These are phyloP conservation scores for Hibiscus mutabilis DNA, from an alignment of 345 rosid species.

Conservation along the genomic window DNA sequence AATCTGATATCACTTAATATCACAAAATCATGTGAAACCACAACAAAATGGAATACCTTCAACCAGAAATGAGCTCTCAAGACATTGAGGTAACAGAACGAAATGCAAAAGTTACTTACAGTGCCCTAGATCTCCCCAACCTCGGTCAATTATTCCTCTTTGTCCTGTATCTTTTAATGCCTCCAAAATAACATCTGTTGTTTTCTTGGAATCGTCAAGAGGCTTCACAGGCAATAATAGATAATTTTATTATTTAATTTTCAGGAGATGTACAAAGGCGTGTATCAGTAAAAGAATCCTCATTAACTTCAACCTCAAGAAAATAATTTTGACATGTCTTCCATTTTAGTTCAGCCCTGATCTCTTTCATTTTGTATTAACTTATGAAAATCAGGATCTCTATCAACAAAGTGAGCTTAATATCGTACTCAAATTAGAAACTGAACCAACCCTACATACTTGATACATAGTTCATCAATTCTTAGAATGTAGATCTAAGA, in stretches of 20 bases:
- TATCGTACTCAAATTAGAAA: not conserved
- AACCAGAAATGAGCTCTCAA: not conserved
- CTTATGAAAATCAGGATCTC: not conserved
- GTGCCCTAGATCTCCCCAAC: conserved; percentile 94
- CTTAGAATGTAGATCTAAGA: not conserved
- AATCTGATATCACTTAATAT: not conserved
- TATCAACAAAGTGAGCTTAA: not conserved
- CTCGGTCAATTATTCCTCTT: conserved; percentile 90
- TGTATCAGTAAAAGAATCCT: not conserved
- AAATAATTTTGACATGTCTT: not conserved
- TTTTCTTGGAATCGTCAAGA: conserved; percentile 78
- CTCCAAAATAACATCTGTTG: conserved; percentile 69
- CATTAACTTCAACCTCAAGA: not conserved
- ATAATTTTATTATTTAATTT: conserved; percentile 3
- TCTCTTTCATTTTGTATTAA: not conserved
- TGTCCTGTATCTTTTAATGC: conserved; percentile 76
- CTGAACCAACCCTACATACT: conserved; percentile 1
- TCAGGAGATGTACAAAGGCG: not conserved
- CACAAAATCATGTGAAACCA: not conserved
- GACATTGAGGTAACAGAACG: not conserved
- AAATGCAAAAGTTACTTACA: conserved; percentile 23
- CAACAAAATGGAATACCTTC: not conserved
- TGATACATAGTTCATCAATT: not conserved
- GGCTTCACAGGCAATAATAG: conserved; percentile 50
- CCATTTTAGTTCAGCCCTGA: not conserved